Evolutionary conservation across 306 rosid species (phyloP).

Genomic region (Elaeagnus macrophylla): DNA sequence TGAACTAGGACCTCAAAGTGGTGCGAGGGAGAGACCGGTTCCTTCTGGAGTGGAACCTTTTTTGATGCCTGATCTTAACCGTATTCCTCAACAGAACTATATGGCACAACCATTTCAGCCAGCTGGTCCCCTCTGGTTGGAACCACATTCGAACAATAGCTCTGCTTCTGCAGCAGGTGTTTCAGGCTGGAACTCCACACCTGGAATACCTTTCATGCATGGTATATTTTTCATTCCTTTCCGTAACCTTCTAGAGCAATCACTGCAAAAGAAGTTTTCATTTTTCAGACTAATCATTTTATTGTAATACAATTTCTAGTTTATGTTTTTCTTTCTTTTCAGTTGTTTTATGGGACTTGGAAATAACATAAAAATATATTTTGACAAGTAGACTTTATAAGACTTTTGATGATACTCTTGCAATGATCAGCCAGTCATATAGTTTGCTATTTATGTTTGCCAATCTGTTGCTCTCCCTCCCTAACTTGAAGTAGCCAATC

Average conservation of each 20-base stretch:
- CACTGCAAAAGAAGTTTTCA: background rate
- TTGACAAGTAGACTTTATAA: too few species aligned
- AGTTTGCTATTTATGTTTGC: background rate
- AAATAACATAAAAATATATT: too few species aligned
- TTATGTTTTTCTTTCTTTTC: too few species aligned
- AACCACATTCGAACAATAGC: slow-evolving; percentile 48
- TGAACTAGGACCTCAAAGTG: slow-evolving; percentile 49
- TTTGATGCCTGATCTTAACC: slow-evolving; percentile 53
- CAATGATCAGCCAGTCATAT: background rate
- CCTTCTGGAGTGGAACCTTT: slow-evolving; percentile 37
- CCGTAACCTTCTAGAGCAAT: background rate
- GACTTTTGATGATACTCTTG: too few species aligned
- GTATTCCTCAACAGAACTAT: slow-evolving; percentile 56
- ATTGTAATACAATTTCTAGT: too few species aligned
- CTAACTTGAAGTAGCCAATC: slow-evolving; percentile 30
- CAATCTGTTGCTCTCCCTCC: slow-evolving; percentile 14
- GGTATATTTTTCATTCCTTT: slow-evolving; percentile 24
- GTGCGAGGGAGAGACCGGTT: slow-evolving; percentile 45
- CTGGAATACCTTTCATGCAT: slow-evolving; percentile 52
- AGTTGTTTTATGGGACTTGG: too few species aligned
- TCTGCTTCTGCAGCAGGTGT: slow-evolving; percentile 48
- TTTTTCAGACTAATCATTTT: too few species aligned
- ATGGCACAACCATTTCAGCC: slow-evolving; percentile 71
- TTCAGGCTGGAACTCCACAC: slow-evolving; percentile 63
- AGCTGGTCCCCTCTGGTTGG: slow-evolving; percentile 68